Evolutionary conservation across 139 green algal species (phyloP), one percentile per base, ranked within the genome.

Genomic region (Edaphochlamys debaryana): DNA sequence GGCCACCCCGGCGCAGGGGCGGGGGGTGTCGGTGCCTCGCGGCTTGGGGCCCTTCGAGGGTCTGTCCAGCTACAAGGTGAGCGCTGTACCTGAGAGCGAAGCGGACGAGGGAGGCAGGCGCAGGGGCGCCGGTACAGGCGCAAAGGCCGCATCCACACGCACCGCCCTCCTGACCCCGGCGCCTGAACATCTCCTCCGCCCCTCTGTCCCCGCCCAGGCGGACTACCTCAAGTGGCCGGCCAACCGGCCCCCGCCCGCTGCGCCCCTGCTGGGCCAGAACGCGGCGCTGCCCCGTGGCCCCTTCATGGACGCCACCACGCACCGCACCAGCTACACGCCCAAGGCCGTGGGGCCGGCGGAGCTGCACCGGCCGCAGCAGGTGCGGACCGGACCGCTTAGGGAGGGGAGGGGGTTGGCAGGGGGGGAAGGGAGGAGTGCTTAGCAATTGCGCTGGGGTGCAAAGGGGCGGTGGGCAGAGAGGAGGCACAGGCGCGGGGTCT

Each of bases 311-410:
- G 23, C 66, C 66, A 84, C 78, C 45, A 84, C 66, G 0, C 66
- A 84, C 64, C 66, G 78, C 66, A 67, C 36, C 32, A 41, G 37
- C 30, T 84, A 69, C 78, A 84, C 78, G 36, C 66, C 78, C 32
- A 84, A 84, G 78, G 45, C 74, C 30, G 27, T 36, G 19, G 66
- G 27, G 36, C 78, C 78, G 4, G 22, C 23, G 27, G 66, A 67
- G 48, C 50, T 48, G 13, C 30, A 69, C 8, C 78, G 67, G 19
- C 78, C 56, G 56, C 56, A n/a, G n/a, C n/a, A 54, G 45, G 45
- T 54, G 45, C 45, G 45, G 11, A n/a, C n/a, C n/a, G n/a, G n/a
- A n/a, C 11, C 13, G 45, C 45, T 54, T 54, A 13, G 45, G 45
- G 45, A 13, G 11, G 45, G 45, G 45, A 54, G 45, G 45, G 13